A percentile compares a stretch with the other conserved stretches of the same genome.
phyloP scores from a whole-genome alignment of 2,329 filamentous ascomycete species.

The Alternaria brassicicola region DNA sequence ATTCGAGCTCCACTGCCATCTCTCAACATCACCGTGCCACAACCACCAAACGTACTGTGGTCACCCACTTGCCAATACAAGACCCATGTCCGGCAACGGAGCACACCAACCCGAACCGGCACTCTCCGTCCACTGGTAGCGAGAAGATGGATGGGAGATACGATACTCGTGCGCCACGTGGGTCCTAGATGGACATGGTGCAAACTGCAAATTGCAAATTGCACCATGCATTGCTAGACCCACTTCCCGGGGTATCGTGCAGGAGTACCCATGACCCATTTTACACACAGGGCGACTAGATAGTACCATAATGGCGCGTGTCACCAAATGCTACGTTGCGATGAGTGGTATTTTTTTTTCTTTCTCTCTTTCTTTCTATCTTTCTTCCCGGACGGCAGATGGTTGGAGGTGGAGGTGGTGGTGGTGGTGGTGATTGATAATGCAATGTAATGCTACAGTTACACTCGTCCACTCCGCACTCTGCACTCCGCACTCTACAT shows the following conservation, averaged over 20 bases:
- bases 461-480: background rate
- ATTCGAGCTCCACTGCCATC: background rate
- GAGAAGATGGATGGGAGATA: background rate
- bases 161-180: background rate
- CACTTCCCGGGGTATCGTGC: background rate
- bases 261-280: background rate
- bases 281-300: background rate
- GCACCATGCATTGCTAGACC: background rate
- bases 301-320: background rate
- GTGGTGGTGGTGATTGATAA: background rate
- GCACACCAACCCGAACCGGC: background rate
- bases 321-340: background rate
- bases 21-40: background rate
- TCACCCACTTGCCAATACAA: background rate
- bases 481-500: background rate
- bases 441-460: conserved; percentile 3
- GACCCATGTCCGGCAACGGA: background rate
- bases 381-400: background rate
- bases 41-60: background rate
- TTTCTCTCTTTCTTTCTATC: background rate
- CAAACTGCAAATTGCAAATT: background rate
- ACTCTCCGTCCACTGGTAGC: background rate
- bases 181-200: background rate
- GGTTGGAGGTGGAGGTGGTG: background rate
- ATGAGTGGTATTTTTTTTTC: background rate